phyloP scores from a whole-genome alignment of 441 rosid genomes.

The Eruca vesicaria region DNA sequence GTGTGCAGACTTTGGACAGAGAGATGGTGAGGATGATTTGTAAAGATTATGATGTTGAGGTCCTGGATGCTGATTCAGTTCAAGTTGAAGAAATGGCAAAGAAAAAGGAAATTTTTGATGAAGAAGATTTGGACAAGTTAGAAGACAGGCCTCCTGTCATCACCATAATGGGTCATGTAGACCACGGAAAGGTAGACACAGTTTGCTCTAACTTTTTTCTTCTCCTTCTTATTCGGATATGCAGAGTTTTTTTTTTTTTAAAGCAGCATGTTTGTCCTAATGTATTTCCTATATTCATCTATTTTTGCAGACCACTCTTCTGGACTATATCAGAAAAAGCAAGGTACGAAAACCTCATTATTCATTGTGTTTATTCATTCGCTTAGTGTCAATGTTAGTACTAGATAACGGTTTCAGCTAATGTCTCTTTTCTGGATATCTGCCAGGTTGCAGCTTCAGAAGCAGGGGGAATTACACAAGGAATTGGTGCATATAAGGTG shows the following conservation, averaged over 20 bases:
- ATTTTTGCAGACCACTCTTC: conserved; percentile 83
- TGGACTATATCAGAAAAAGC: conserved; percentile 91
- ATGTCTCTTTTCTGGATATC: conserved; percentile 33
- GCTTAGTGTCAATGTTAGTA: conserved; percentile 3
- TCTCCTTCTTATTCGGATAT: conserved; percentile 2
- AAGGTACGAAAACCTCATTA: conserved; percentile 57
- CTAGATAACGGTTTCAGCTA: conserved; percentile 9
- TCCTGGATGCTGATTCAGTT: conserved; percentile 73
- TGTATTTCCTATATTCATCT: conserved; percentile 29
- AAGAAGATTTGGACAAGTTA: conserved; percentile 86
- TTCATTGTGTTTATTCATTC: conserved; percentile 11
- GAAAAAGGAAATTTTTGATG: conserved; percentile 80
- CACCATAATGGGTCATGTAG: conserved; percentile 99
- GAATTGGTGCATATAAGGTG: conserved; percentile 93
- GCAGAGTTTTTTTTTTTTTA: background rate
- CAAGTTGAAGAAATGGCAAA: conserved; percentile 88
- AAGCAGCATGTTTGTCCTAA: conserved; percentile 32
- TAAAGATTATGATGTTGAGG: conserved; percentile 81
- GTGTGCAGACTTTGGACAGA: conserved; percentile 88
- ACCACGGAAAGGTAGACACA: conserved; percentile 86
- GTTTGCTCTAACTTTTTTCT: background rate
- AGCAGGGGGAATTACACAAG: conserved; percentile 99
- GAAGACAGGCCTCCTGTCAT: conserved; percentile 94
- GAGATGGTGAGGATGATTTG: conserved; percentile 98
- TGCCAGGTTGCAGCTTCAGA: conserved; percentile 89